These are phyloP conservation scores for Cylindricascospora bacillispora DNA, from an alignment of 1,139 yeast species.

Conservation along the genomic window DNA sequence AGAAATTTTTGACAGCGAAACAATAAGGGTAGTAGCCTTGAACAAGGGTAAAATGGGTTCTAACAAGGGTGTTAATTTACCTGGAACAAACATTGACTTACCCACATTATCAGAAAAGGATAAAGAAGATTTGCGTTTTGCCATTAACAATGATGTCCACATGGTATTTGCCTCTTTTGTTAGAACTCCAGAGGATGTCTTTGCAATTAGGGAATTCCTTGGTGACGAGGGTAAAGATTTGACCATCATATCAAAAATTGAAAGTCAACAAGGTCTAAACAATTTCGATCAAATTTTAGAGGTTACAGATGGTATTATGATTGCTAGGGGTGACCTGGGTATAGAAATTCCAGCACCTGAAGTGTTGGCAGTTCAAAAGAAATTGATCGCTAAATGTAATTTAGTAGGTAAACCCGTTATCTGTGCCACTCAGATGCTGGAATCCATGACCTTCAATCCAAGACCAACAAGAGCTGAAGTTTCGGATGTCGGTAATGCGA, in stretches of 20 bases:
- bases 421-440: slow-evolving; percentile 99
- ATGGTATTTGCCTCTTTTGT: slow-evolving; percentile 98
- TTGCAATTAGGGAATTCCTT: slow-evolving; percentile 79
- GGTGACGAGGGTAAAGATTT: slow-evolving; percentile 95
- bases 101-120: slow-evolving; percentile 98
- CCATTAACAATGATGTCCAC: slow-evolving; percentile 94
- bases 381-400: slow-evolving; percentile 97
- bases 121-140: slow-evolving; percentile 77
- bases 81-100: slow-evolving; percentile 96
- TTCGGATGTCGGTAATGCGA: slow-evolving; percentile 97
- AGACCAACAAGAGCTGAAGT: slow-evolving; percentile 99
- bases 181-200: slow-evolving; percentile 84
- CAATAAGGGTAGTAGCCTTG: slow-evolving; percentile 75
- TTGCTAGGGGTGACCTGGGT: slow-evolving; percentile 99
- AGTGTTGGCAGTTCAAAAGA: slow-evolving; percentile 97
- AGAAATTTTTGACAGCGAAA: slow-evolving; percentile 63
- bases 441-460: slow-evolving; percentile 98
- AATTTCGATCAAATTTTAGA: slow-evolving; percentile 90
- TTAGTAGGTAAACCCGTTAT: slow-evolving; percentile 98
- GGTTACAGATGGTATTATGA: slow-evolving; percentile 99
- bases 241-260: slow-evolving; percentile 93
- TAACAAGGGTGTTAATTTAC: slow-evolving; percentile 98
- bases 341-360: slow-evolving; percentile 98
- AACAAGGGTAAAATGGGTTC: slow-evolving; percentile 93
- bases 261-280: slow-evolving; percentile 99